Percentiles rank a stretch among this genome's conserved stretches.
These are phyloP conservation scores for Pisolithus thermaeus DNA, from an alignment of 1,284 basidiomycete species.

Conservation along the genomic window DNA sequence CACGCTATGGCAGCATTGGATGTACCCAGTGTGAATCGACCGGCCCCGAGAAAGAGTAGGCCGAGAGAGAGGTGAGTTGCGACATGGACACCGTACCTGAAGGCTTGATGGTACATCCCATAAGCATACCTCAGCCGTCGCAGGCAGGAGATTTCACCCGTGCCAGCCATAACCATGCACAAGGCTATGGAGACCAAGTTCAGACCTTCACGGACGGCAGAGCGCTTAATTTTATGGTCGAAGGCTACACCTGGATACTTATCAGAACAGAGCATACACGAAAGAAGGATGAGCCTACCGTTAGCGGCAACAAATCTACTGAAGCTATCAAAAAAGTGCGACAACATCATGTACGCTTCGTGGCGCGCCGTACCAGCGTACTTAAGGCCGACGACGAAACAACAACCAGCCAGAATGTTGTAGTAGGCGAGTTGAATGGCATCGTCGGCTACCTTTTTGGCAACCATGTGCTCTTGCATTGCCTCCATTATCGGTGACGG, in stretches of 20 bases:
- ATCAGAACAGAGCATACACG: not conserved
- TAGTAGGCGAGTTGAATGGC: constrained; percentile 82
- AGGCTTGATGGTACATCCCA: constrained; percentile 79
- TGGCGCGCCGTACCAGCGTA: constrained; percentile 90
- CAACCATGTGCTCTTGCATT: constrained; percentile 44
- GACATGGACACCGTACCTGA: constrained; percentile 87
- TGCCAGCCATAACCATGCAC: constrained; percentile 93
- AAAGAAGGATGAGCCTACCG: constrained; percentile 38
- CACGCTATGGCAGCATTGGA: constrained; percentile 90
- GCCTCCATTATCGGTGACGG: constrained; percentile 63
- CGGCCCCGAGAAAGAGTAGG: constrained; percentile 90
- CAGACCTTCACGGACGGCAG: constrained; percentile 80
- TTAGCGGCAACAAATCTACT: constrained; percentile 59
- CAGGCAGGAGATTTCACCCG: constrained; percentile 88
- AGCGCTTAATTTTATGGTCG: constrained; percentile 80
- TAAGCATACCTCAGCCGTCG: constrained; percentile 85
- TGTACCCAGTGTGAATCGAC: constrained; percentile 87
- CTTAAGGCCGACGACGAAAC: constrained; percentile 89
- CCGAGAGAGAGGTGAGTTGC: constrained; percentile 91
- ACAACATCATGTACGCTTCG: constrained; percentile 79
- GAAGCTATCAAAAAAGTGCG: constrained; percentile 77
- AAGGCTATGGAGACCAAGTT: constrained; percentile 84
- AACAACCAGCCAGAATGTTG: constrained; percentile 85
- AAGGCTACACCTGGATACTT: constrained; percentile 57
- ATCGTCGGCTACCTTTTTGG: constrained; percentile 59